Evolutionary conservation across 2,329 filamentous ascomycete species (phyloP).

Genomic region (Fusarium compactum): DNA sequence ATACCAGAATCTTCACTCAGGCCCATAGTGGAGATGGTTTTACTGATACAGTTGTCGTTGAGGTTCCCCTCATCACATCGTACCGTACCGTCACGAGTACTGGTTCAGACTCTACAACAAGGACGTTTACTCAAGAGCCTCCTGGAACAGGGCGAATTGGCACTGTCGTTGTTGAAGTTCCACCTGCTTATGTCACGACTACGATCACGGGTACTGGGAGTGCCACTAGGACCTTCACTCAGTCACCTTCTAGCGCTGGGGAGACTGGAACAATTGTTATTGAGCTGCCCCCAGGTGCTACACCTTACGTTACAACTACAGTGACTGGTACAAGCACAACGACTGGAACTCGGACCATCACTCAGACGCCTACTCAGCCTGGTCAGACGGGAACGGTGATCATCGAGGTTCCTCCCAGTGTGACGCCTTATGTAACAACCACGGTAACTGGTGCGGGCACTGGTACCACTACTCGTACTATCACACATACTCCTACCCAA

Average conservation of each 20-base stretch:
- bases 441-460: background rate
- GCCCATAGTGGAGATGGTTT: background rate
- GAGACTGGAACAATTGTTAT: constrained; percentile 2
- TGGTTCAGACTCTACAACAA: background rate
- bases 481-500: background rate
- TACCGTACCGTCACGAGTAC: background rate
- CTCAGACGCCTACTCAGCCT: background rate
- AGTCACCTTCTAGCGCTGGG: background rate
- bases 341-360: background rate
- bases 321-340: background rate
- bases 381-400: constrained; percentile 1
- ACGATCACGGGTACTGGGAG: background rate
- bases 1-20: background rate
- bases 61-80: background rate
- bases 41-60: background rate
- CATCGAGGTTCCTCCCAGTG: background rate
- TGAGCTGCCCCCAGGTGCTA: background rate
- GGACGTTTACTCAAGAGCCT: background rate
- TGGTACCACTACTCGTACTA: background rate
- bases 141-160: background rate
- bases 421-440: background rate
- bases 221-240: background rate
- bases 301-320: background rate
- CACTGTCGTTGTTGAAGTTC: background rate
- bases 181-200: background rate